phyloP scores from a whole-genome alignment of 306 rosid genomes.

The Dryas alaskensis region DNA sequence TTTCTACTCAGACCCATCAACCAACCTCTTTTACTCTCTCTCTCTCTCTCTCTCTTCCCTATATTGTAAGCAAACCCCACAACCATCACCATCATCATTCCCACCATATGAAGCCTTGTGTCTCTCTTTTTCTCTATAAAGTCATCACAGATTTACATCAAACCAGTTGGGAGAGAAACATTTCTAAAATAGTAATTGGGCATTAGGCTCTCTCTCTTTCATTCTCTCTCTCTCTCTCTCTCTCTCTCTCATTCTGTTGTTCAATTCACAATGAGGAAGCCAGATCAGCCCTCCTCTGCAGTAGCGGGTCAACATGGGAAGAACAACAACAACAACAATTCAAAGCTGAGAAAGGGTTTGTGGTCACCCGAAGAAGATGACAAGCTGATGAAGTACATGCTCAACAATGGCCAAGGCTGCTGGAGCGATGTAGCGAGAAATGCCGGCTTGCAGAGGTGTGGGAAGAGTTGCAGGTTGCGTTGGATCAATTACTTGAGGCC shows the following conservation, averaged over 20 bases:
- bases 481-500: constrained; percentile 98
- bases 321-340: constrained; percentile 21
- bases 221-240: not conserved
- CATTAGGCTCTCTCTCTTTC: not conserved
- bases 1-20: constrained; percentile 92
- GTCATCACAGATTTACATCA: constrained; percentile 41
- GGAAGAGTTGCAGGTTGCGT: constrained; percentile 84
- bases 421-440: constrained; percentile 91
- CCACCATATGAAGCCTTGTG: constrained; percentile 70
- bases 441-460: constrained; percentile 87
- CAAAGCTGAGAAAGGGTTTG: constrained; percentile 75
- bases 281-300: constrained; percentile 29
- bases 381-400: constrained; percentile 70
- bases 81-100: constrained; percentile 67
- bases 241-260: too few species aligned
- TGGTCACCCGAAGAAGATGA: constrained; percentile 99
- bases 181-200: not conserved
- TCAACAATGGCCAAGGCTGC: constrained; percentile 83
- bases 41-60: constrained; percentile 51
- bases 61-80: constrained; percentile 95
- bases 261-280: constrained; percentile 63
- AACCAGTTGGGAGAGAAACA: constrained; percentile 45
- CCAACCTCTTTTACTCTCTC: constrained; percentile 43
- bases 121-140: constrained; percentile 44
- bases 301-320: not conserved